Base-by-base conservation (phyloP, 495 filamentous ascomycete genomes). In the Penicillium simplicissimum region DNA sequence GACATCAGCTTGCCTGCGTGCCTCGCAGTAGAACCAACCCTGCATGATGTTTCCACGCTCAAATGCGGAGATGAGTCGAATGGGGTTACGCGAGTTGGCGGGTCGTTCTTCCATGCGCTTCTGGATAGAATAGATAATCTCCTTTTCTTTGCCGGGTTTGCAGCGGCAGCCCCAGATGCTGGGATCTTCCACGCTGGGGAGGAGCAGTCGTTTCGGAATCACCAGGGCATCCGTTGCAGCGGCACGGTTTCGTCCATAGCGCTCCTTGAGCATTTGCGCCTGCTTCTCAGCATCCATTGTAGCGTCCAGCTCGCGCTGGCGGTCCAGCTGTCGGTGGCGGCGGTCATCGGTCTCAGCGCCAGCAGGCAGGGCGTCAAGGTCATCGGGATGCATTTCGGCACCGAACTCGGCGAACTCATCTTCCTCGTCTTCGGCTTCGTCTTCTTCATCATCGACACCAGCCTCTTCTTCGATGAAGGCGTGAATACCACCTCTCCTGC, bases 381-480 rank as follows among this genome's bases (percentile, higher is more conserved):
- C 93, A 71, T 96, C 93, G 1, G 91, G 91, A 72, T 97, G 92
- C 63, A 88, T 89, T 74, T 96, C 90, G 38, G 90, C 90, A 64
- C 93, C 91, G 68, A 96, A 92, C 54, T 91, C 95, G 37, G 86
- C 87, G 61, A 90, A 80, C 60, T 90, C 90, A 60, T 91, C 89
- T 58, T 90, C 86, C n/a, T 96, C 93, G 36, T 95, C 93, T 59
- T 96, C 92, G 55, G 92, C 92, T 60, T 86, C 89, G 52, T 96
- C 94, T 57, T 98, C 94, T 51, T 98, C 94, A 34, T 91, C 94
- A 63, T 97, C 94, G 58, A 98, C 94, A 76, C 96, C 95, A 68
- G 94, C 94, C 79, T 97, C 95, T 62, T 90, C 89, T 83, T 98
- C 95, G 76, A 98, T 83, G 85, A 96, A 97, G 52, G 86, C 83